Percentiles rank a stretch among this genome's conserved stretches.
These are phyloP conservation scores for Mucor circinelloides DNA, from an alignment of 371 early-diverging fungal species.

Conservation along the genomic window DNA sequence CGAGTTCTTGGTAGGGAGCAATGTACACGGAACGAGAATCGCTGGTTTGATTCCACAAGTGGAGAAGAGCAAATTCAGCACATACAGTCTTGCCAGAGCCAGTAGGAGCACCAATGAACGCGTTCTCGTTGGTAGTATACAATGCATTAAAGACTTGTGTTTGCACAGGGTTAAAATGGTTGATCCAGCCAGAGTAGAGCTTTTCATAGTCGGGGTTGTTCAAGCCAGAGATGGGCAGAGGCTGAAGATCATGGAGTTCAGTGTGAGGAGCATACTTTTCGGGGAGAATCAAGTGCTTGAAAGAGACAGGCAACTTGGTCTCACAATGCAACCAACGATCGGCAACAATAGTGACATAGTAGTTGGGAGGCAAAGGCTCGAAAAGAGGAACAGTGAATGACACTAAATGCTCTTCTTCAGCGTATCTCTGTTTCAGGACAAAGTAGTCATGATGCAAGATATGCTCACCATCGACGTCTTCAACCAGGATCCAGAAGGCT, in stretches of 20 bases:
- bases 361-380: conserved; percentile 95
- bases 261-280: conserved; percentile 94
- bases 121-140: conserved; percentile 90
- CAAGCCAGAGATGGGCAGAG: conserved; percentile 81
- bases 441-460: conserved; percentile 90
- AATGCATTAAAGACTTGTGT: conserved; percentile 93
- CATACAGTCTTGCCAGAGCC: conserved; percentile 97
- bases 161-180: conserved; percentile 96
- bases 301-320: conserved; percentile 88
- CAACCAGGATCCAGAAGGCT: conserved; percentile 92
- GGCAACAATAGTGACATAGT: conserved; percentile 88
- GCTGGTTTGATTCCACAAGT: conserved; percentile 70
- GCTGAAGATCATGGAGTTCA: conserved; percentile 92
- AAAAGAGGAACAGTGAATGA: conserved; percentile 93
- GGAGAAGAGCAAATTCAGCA: conserved; percentile 94
- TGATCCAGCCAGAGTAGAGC: conserved; percentile 63
- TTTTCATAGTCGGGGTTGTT: conserved; percentile 72
- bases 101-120: conserved; percentile 95
- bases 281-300: conserved; percentile 90
- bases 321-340: conserved; percentile 96
- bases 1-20: conserved; percentile 91
- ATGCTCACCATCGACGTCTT: conserved; percentile 91
- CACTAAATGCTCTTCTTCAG: conserved; percentile 68
- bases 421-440: conserved; percentile 78
- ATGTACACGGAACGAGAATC: conserved; percentile 88